Conservation (phyloP, 78 protist species). For the Creolimax fragrantissima region DNA sequence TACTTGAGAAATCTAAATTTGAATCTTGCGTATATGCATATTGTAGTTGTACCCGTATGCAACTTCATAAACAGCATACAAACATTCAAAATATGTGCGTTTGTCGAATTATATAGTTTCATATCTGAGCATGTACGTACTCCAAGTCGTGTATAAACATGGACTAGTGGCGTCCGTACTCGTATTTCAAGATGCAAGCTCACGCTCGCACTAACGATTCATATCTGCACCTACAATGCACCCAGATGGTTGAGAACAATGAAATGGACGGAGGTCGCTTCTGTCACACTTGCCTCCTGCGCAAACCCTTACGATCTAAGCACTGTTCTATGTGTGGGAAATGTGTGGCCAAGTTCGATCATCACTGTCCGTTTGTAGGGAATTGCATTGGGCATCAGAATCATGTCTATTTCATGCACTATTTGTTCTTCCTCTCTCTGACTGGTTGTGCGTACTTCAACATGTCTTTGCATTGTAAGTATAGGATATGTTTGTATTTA, state of each 20-base stretch:
- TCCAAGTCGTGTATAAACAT: no score
- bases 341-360: conserved; percentile 68
- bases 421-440: not conserved
- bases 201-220: no score
- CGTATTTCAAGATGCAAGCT: no score
- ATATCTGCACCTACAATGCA: no score
- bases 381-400: conserved; percentile 67
- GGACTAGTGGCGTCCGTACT: no score
- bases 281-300: not conserved
- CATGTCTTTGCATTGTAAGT: not conserved
- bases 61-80: no score
- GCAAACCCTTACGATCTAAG: conserved; percentile 31
- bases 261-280: not conserved
- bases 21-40: no score
- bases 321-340: conserved; percentile 51
- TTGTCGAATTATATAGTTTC: no score
- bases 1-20: no score
- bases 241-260: not conserved
- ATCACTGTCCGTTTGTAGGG: conserved; percentile 86
- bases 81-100: no score
- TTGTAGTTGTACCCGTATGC: no score
- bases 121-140: no score
- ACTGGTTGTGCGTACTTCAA: not conserved
- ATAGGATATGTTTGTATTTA: not conserved
- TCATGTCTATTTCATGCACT: conserved; percentile 5